Evolutionary conservation across 2,329 filamentous ascomycete genomes (phyloP), one percentile per base, ranked within the genome.

Genomic region (Colletotrichum sp.): DNA sequence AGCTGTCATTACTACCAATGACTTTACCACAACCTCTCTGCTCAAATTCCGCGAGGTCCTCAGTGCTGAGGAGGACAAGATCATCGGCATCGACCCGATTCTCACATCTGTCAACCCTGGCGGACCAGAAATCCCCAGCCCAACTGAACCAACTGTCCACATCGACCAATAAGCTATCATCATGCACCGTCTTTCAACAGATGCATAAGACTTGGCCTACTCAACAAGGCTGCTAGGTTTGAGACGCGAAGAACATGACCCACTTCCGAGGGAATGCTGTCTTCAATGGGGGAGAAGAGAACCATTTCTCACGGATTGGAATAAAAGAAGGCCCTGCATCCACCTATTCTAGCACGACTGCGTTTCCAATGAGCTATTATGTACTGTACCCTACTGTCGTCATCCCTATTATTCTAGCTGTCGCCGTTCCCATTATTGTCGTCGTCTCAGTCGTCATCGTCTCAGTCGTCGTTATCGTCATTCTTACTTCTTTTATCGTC

Each of bases 1-100:
- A 19, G 62, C 69, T 36, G 69, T 71, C 32, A 67, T 78, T 34
- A 27, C 61, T 34, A 75, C 74, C 36, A 36, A 68, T 15, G 22
- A 15, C 5, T 70, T 71, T 19, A 72, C 65, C 34, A n/a, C 59
- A 29, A 13, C 25, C 22, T 25, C 36, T 4, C 27, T 78, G 29
- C 8, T 15, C 11, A 22, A 19, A 5, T 74, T 71, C 30, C 63
- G 27, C 4, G 72, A 77, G 59, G 76, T 78, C 19, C 7, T 30
- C 16, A 12, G 6, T 8, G 70, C 57, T 6, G 72, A 78, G 36
- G 9, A 19, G n/a, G 70, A 74, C 15, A 15, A 52, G 34, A 25
- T 69, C 15, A 19, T 71, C 27, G 67, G 67, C 1, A 32, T 78
- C 12, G 4, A 12, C 11, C 64, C 29, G 13, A 34, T 52, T 11